phyloP scores from a whole-genome alignment of 73 alveolate genomes.

The Paramecium biaurelia region DNA sequence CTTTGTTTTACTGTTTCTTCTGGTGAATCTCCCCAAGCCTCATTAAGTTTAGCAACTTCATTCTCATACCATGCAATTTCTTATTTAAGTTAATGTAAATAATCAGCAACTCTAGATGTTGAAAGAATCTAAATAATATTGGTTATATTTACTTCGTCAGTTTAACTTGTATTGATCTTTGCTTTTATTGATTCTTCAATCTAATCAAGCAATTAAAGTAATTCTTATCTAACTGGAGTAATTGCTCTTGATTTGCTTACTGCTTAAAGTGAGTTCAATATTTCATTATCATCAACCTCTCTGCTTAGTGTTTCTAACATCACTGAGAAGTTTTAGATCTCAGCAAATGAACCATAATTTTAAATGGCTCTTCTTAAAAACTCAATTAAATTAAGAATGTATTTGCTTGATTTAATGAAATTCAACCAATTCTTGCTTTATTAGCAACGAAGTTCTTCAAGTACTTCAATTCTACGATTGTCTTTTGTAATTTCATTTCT shows the following conservation, averaged over 20 bases:
- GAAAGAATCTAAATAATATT: background rate
- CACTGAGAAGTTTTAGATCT: background rate
- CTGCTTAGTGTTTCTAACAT: background rate
- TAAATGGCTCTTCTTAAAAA: background rate
- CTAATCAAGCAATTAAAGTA: constrained; percentile 4
- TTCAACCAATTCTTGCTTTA: constrained; percentile 6
- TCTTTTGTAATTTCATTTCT: background rate
- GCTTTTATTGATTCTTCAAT: constrained; percentile 14
- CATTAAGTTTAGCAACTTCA: background rate
- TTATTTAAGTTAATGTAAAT: background rate
- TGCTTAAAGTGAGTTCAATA: background rate
- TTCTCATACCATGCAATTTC: background rate
- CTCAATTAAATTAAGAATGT: background rate
- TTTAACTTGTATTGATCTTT: background rate
- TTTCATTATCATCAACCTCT: background rate
- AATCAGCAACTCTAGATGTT: background rate
- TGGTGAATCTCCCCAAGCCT: constrained; percentile 11
- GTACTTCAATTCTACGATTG: background rate
- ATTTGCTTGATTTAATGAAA: constrained; percentile 21
- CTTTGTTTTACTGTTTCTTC: background rate
- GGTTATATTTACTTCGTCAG: background rate
- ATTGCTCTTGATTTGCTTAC: background rate
- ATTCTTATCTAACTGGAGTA: background rate
- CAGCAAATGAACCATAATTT: constrained; percentile 13
- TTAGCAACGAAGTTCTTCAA: background rate